A percentile compares a stretch with the other conserved stretches of the same genome.
Evolutionary conservation across 805 yeast genomes (phyloP).

Genomic region (Wickerhamiella spandovensis): DNA sequence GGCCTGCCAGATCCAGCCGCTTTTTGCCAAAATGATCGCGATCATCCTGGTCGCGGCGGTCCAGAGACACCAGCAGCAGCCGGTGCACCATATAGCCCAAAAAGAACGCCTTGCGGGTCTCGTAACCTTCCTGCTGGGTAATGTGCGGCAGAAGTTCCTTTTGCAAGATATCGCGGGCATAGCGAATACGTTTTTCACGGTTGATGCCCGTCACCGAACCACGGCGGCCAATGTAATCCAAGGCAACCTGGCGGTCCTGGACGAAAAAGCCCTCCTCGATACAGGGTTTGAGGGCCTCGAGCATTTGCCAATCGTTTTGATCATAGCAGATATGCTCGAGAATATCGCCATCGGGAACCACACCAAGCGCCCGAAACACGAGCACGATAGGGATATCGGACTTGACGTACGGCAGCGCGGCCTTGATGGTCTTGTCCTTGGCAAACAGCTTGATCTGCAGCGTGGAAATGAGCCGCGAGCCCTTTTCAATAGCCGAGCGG

Average conservation of each 20-base stretch:
- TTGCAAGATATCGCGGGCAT: slow-evolving; percentile 91
- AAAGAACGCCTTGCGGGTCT: slow-evolving; percentile 92
- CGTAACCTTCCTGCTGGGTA: slow-evolving; percentile 94
- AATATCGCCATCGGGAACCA: slow-evolving; percentile 98
- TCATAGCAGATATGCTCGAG: slow-evolving; percentile 97
- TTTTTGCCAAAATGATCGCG: slow-evolving; percentile 99
- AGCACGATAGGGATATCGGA: slow-evolving; percentile 95
- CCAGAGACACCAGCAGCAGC: slow-evolving; percentile 85
- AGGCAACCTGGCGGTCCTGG: slow-evolving; percentile 95
- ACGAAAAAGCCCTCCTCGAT: slow-evolving; percentile 98
- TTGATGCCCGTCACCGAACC: slow-evolving; percentile 92
- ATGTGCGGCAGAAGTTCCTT: slow-evolving; percentile 95
- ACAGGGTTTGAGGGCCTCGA: slow-evolving; percentile 97
- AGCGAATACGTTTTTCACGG: slow-evolving; percentile 95
- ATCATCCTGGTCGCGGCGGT: slow-evolving; percentile 95
- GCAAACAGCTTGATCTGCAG: slow-evolving; percentile 88
- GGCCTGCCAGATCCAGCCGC: slow-evolving; percentile 97
- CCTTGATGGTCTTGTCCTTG: slow-evolving; percentile 73
- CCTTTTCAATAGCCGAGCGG: slow-evolving; percentile 92
- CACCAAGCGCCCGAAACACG: slow-evolving; percentile 95
- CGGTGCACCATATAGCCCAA: slow-evolving; percentile 97
- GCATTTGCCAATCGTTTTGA: slow-evolving; percentile 97
- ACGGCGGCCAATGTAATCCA: slow-evolving; percentile 97
- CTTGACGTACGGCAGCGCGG: slow-evolving; percentile 90
- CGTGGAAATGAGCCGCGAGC: slow-evolving; percentile 85